phyloP scores from a whole-genome alignment of 179 eudicot genomes.

The Beta lomatogona region DNA sequence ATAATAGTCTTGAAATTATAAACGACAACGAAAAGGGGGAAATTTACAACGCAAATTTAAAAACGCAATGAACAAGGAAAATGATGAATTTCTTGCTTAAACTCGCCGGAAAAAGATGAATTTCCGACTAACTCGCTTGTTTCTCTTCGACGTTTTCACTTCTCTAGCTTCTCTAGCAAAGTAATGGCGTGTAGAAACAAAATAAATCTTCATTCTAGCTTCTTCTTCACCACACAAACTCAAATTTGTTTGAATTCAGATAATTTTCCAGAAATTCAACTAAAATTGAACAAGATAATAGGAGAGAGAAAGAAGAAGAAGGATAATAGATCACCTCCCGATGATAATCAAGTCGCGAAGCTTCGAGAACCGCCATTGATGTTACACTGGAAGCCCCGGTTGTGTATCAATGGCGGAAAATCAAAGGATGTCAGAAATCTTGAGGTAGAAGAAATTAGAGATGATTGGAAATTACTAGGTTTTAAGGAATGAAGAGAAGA shows the following conservation, averaged over 20 bases:
- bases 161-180: no score
- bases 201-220: conserved; percentile 89
- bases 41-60: no score
- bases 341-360: conserved; percentile 53
- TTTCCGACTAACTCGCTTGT: no score
- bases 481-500: not conserved
- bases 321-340: conserved; percentile 55
- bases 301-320: not conserved
- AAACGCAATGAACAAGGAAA: no score
- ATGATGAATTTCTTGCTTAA: no score
- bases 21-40: no score
- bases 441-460: conserved; percentile 9
- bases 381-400: not conserved
- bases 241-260: not conserved
- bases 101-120: no score
- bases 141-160: no score
- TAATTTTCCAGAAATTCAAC: not conserved
- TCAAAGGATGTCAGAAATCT: not conserved
- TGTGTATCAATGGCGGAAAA: not conserved
- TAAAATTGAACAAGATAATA: not conserved
- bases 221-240: conserved; percentile 69
- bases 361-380: conserved; percentile 37
- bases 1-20: no score
- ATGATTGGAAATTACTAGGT: conserved; percentile 14
- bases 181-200: conserved; percentile 78